Evolutionary conservation across 345 rosid species (phyloP).

Genomic region (Eucalyptus tenuipes): DNA sequence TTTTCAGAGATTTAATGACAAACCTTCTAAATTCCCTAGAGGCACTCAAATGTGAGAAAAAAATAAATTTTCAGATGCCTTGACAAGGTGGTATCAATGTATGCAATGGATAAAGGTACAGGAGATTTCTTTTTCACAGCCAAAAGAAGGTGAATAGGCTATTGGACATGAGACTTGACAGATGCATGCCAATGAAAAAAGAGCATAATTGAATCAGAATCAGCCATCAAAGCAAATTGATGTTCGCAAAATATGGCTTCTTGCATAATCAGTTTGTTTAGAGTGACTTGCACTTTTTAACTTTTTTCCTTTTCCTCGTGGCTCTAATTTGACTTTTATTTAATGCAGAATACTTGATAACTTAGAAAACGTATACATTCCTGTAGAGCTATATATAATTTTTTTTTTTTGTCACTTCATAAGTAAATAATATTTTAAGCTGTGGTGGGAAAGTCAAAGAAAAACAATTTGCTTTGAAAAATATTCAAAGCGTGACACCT

Average conservation of each 20-base stretch:
- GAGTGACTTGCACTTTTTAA: not conserved
- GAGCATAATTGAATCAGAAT: not conserved
- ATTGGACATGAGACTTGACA: not conserved
- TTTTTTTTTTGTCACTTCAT: not conserved
- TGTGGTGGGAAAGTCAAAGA: not conserved
- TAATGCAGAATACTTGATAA: not conserved
- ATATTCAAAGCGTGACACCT: not conserved
- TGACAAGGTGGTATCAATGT: not conserved
- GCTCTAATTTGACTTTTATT: not conserved
- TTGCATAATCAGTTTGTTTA: not conserved
- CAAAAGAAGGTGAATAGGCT: not conserved
- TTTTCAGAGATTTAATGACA: not conserved
- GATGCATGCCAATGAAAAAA: not conserved
- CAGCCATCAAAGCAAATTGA: not conserved
- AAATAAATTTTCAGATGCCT: not conserved
- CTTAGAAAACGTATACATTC: not conserved
- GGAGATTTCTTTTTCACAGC: not conserved
- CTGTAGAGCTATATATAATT: not conserved
- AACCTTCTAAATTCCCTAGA: not conserved
- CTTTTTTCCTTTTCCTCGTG: not conserved
- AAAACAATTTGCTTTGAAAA: not conserved
- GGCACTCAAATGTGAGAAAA: not conserved
- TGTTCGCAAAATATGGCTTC: not conserved
- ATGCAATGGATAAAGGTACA: not conserved
- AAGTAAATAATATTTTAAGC: not conserved